Conservation (phyloP, 352 stramenopile species). For the Phytopythium vexans region DNA sequence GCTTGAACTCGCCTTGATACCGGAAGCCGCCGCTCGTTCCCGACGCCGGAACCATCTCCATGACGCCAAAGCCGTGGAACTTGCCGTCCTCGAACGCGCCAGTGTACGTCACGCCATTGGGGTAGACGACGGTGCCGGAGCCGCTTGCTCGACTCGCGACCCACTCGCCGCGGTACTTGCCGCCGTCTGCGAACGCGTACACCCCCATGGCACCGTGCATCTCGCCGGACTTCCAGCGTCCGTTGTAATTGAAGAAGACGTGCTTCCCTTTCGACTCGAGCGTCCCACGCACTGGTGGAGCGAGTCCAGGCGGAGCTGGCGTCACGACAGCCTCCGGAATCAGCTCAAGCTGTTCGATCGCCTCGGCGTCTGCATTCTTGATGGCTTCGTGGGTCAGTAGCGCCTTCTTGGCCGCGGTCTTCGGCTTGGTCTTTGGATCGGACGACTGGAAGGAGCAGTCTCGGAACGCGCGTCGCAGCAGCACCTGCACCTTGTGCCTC, state of each 20-base stretch:
- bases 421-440: constrained; percentile 12
- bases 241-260: constrained; percentile 61
- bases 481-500: constrained; percentile 47
- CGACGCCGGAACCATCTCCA: constrained; percentile 35
- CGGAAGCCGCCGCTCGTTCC: constrained; percentile 19
- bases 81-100: constrained; percentile 49
- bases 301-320: constrained; percentile 47
- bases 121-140: constrained; percentile 51
- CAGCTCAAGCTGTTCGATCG: constrained; percentile 46
- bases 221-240: constrained; percentile 62
- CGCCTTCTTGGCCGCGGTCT: constrained; percentile 12
- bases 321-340: constrained; percentile 32
- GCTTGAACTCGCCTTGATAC: constrained; percentile 62
- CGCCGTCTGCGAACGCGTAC: constrained; percentile 67
- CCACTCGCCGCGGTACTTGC: constrained; percentile 66
- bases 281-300: constrained; percentile 49
- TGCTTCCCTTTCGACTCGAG: constrained; percentile 70
- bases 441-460: constrained; percentile 63
- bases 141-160: constrained; percentile 34
- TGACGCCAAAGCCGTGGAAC: constrained; percentile 62
- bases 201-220: constrained; percentile 65
- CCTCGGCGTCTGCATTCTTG: constrained; percentile 37
- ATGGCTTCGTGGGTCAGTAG: constrained; percentile 12
- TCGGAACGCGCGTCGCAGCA: constrained; percentile 64
- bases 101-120: constrained; percentile 68